A percentile compares a stretch with the other conserved stretches of the same genome.
Conservation (phyloP, 805 yeast genomes). For the Lipomyces spencermartinsiae region DNA sequence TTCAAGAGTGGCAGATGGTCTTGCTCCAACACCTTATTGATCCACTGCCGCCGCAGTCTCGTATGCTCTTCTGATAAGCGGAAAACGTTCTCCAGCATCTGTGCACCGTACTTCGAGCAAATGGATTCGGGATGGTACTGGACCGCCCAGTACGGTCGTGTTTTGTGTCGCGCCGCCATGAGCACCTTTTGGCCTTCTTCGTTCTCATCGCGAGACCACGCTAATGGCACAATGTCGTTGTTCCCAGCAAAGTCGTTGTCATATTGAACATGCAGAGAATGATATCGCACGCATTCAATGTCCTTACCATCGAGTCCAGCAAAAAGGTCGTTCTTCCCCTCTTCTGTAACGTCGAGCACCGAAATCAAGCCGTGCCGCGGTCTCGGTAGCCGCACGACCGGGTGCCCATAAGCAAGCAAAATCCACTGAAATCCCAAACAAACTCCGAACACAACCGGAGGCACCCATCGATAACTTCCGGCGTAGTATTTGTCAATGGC, state of each 20-base stretch:
- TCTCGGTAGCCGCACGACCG: conserved; percentile 57
- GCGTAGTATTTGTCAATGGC: conserved; percentile 42
- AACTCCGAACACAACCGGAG: conserved; percentile 72
- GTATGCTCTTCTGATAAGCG: conserved; percentile 12
- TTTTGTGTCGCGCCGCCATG: conserved; percentile 78
- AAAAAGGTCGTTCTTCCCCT: conserved; percentile 50
- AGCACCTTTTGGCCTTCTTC: conserved; percentile 45
- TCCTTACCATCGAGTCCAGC: conserved; percentile 43
- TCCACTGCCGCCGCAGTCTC: conserved; percentile 3
- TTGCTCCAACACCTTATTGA: conserved; percentile 1
- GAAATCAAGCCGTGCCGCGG: conserved; percentile 90
- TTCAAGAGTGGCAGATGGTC: conserved; percentile 4
- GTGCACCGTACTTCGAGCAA: conserved; percentile 72
- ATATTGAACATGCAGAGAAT: conserved; percentile 69
- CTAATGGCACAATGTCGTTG: conserved; percentile 60
- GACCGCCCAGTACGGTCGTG: conserved; percentile 82
- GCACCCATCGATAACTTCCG: conserved; percentile 7
- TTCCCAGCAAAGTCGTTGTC: conserved; percentile 29
- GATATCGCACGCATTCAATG: conserved; percentile 83
- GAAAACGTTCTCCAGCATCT: conserved; percentile 21
- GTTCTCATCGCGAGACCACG: conserved; percentile 58
- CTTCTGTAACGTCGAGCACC: conserved; percentile 47
- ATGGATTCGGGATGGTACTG: conserved; percentile 98
- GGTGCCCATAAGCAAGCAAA: conserved; percentile 66
- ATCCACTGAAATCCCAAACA: conserved; percentile 92